phyloP scores from a whole-genome alignment of 2,329 filamentous ascomycete species.

The Thielaviopsis punctulata region DNA sequence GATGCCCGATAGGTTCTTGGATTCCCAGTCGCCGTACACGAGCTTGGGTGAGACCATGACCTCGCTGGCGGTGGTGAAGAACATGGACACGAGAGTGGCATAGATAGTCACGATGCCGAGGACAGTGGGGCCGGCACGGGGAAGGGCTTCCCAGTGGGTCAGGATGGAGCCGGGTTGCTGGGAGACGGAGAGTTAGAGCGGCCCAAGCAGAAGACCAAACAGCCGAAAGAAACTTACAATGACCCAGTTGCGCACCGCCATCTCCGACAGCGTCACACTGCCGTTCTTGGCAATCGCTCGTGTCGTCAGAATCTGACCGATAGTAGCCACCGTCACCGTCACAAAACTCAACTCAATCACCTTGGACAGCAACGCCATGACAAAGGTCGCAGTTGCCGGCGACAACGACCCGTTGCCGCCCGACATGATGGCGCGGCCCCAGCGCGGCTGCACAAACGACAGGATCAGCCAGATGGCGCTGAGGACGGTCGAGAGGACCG shows the following conservation, averaged over 20 bases:
- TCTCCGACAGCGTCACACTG: constrained; percentile 58
- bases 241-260: constrained; percentile 63
- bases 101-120: constrained; percentile 47
- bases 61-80: constrained; percentile 64
- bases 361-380: constrained; percentile 57
- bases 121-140: constrained; percentile 44
- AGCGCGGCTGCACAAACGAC: constrained; percentile 44
- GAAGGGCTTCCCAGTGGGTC: constrained; percentile 48
- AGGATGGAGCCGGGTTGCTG: constrained; percentile 52
- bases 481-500: constrained; percentile 44
- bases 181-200: too few relatives aligned
- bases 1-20: constrained; percentile 32
- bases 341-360: constrained; percentile 64
- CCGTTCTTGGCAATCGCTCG: constrained; percentile 40
- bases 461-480: constrained; percentile 50
- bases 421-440: constrained; percentile 35
- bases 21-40: constrained; percentile 36
- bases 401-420: constrained; percentile 31
- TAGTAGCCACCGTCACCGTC: constrained; percentile 55
- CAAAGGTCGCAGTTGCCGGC: constrained; percentile 46
- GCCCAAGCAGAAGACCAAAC: too few relatives aligned
- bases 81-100: constrained; percentile 46
- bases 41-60: constrained; percentile 60
- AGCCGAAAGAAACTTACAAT: constrained; percentile 26
- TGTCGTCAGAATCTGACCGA: constrained; percentile 59